These are phyloP conservation scores for Salix koriyanagi DNA, from an alignment of 345 rosid genomes.

Conservation along the genomic window DNA sequence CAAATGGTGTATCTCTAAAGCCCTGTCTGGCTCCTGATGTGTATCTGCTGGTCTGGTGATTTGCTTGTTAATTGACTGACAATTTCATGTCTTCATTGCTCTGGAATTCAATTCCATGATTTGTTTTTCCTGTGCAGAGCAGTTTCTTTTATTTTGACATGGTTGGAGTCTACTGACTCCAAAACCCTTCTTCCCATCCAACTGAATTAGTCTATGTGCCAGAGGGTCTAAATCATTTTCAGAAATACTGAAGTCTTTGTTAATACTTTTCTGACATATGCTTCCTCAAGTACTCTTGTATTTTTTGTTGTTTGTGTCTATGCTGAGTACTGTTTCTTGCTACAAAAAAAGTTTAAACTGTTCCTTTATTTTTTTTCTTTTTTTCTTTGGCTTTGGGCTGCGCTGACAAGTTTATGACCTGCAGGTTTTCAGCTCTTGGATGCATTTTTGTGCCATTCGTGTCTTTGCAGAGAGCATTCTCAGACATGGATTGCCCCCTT, in stretches of 20 bases:
- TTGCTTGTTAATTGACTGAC: not conserved
- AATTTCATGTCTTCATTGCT: not conserved
- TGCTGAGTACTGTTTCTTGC: not conserved
- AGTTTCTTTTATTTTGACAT: not conserved
- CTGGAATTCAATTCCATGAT: not conserved
- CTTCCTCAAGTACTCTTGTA: not conserved
- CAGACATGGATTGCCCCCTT: constrained; percentile 96
- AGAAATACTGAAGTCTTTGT: not conserved
- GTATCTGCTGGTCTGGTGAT: not conserved
- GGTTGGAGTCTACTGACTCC: not conserved
- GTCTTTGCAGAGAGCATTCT: constrained; percentile 88
- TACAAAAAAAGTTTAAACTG: not conserved
- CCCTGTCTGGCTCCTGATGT: not conserved
- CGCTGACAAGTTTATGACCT: constrained; percentile 8
- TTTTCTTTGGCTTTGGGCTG: not conserved
- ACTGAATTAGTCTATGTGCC: not conserved
- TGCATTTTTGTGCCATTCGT: constrained; percentile 99
- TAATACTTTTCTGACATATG: not conserved
- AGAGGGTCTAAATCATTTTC: not conserved
- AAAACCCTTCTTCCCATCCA: not conserved
- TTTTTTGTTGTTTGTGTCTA: not conserved
- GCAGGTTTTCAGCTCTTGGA: constrained; percentile 98
- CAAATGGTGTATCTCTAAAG: not conserved
- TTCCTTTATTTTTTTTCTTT: not conserved
- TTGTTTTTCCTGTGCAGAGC: not conserved